These are phyloP conservation scores for Claviceps sp. DNA, from an alignment of 2,329 filamentous ascomycete genomes.

Conservation along the genomic window DNA sequence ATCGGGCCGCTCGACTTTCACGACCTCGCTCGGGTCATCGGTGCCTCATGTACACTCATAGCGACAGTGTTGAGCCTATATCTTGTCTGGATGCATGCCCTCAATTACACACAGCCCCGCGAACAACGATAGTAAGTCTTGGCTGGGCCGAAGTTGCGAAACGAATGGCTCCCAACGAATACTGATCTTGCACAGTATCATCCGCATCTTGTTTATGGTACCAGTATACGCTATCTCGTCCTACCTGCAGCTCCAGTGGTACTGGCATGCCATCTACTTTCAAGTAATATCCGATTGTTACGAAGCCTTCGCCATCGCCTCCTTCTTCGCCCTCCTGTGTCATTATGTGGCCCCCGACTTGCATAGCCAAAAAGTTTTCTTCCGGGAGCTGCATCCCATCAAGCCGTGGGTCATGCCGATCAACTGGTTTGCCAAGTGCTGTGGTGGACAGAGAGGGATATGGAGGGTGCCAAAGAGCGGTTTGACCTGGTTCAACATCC, in stretches of 20 bases:
- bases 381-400: slow-evolving; percentile 50
- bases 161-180: background rate
- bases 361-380: slow-evolving; percentile 72
- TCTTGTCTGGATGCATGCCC: slow-evolving; percentile 44
- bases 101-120: slow-evolving; percentile 45
- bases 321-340: slow-evolving; percentile 74
- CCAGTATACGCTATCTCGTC: slow-evolving; percentile 67
- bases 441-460: slow-evolving; percentile 52
- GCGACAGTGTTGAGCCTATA: slow-evolving; percentile 40
- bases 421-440: slow-evolving; percentile 56
- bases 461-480: slow-evolving; percentile 68
- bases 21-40: slow-evolving; percentile 37
- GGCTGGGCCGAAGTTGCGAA: background rate
- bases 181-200: slow-evolving; percentile 44
- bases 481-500: slow-evolving; percentile 80
- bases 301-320: slow-evolving; percentile 77
- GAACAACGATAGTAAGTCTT: slow-evolving; percentile 42
- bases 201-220: slow-evolving; percentile 80
- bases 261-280: slow-evolving; percentile 69
- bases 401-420: slow-evolving; percentile 66
- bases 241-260: slow-evolving; percentile 60
- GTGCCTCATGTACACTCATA: slow-evolving; percentile 33
- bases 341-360: slow-evolving; percentile 66
- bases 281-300: slow-evolving; percentile 74
- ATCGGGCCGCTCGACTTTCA: slow-evolving; percentile 40